Base-by-base conservation (phyloP, 768 basidiomycete genomes). In the Tricholoma furcatifolium region DNA sequence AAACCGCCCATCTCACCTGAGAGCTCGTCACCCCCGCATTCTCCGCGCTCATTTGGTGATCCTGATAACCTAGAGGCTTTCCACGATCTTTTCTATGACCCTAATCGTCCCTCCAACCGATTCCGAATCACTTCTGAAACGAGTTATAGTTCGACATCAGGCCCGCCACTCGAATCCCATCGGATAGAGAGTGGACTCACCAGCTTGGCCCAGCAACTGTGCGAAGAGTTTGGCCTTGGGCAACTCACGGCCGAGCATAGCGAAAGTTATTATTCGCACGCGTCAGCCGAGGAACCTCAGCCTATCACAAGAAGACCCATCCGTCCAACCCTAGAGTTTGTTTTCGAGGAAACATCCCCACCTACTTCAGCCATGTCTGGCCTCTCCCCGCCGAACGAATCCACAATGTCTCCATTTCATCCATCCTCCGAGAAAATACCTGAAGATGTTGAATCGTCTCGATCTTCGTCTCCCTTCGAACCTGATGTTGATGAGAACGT, bases 1-100 rank as follows among this genome's bases (percentile, higher is more conserved):
- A 47, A 46, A 47, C 51, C 8, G 38, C 24, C 10, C 38, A 61
- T 46, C 18, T 62, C 60, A 36, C 60, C 61, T 21, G 63, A 62
- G 11, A 68, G 62, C 31, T 70, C 72, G 24, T 74, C 71, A 55
- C 79, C 62, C 52, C 73, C 63, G 57, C 73, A 64, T 61, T 74
- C 76, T 10, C 81, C 82, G 21, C 78, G 77, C n/a, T 77, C 77
- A 2, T 68, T 88, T 32, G 79, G 81, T 9, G 77, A 74, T 51
- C 75, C 79, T 0, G 84, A 85, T 51, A 87, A 90, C 57, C 72
- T 90, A 6, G 85, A 88, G n/a, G 75, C 79, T 10, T 91, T 87
- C 71, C 81, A 80, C 34, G 85, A 90, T 60, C 71, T 91, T 7
- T 91, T 91, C 67, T 90, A 86, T 64, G 74, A 72, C 38, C 85